phyloP scores from a whole-genome alignment of 495 filamentous ascomycete species.

The Sphaerosporella brunnea region DNA sequence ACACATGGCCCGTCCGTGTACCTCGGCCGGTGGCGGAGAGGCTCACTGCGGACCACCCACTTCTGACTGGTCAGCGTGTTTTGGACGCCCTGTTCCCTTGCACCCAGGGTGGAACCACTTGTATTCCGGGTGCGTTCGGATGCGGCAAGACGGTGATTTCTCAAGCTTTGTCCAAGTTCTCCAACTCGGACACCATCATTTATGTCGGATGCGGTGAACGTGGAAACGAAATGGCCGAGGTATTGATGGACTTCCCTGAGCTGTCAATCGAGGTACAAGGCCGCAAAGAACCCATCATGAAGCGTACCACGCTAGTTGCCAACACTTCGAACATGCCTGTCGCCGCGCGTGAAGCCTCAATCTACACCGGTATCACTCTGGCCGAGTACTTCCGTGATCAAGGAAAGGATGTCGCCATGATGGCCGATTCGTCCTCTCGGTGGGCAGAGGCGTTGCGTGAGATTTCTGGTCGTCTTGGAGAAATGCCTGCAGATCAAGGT shows the following conservation, averaged over 20 bases:
- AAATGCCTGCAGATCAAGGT: constrained; percentile 99
- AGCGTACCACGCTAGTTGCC: constrained; percentile 93
- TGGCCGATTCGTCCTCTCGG: constrained; percentile 96
- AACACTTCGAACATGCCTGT: constrained; percentile 99
- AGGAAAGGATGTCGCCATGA: constrained; percentile 96
- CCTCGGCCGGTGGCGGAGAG: constrained; percentile 81
- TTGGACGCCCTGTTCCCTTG: constrained; percentile 94
- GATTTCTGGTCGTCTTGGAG: constrained; percentile 93
- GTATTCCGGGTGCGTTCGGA: constrained; percentile 95
- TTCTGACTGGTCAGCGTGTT: constrained; percentile 92
- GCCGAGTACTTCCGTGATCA: constrained; percentile 98
- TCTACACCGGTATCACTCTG: constrained; percentile 96
- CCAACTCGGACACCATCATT: constrained; percentile 96
- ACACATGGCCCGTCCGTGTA: constrained; percentile 96
- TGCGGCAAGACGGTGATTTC: constrained; percentile 99
- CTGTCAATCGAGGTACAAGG: constrained; percentile 79
- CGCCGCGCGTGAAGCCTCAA: constrained; percentile 93
- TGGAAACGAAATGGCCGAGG: constrained; percentile 99
- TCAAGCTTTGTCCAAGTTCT: constrained; percentile 97
- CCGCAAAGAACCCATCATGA: constrained; percentile 97
- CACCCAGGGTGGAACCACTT: constrained; percentile 92
- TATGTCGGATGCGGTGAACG: constrained; percentile 98
- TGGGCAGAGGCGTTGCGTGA: constrained; percentile 99
- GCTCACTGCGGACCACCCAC: constrained; percentile 66
- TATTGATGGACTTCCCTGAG: constrained; percentile 98